Conservation (phyloP, 2,329 filamentous ascomycete genomes). For the Beauveria australis region DNA sequence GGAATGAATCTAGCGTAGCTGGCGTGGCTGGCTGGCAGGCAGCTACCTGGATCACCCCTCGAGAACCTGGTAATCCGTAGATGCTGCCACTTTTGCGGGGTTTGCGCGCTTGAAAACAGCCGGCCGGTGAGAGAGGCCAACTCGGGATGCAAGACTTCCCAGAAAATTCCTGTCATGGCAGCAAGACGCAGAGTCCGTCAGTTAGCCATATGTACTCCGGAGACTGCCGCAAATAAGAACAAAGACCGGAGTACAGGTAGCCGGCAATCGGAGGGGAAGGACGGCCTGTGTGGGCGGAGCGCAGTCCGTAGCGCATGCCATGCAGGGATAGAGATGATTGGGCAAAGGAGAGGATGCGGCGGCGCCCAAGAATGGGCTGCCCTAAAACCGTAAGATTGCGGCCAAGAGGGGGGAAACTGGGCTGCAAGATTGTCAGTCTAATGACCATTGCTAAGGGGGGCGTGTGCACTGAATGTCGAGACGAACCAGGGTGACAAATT, state of each 20-base stretch:
- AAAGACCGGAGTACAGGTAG: background rate
- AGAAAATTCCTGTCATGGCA: too few relatives aligned
- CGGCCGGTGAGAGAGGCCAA: background rate
- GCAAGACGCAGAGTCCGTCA: too few relatives aligned
- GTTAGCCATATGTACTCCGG: too few relatives aligned
- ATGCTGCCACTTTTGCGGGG: too few relatives aligned
- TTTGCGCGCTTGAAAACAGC: too few relatives aligned
- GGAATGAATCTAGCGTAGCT: background rate
- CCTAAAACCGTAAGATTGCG: slow-evolving; percentile 5
- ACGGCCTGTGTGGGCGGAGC: background rate
- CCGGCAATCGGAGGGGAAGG: slow-evolving; percentile 3
- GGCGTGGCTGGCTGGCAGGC: background rate
- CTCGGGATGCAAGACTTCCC: background rate
- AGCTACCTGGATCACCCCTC: background rate
- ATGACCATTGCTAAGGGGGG: background rate
- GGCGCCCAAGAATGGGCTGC: background rate
- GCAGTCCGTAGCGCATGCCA: background rate
- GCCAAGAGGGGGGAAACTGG: background rate
- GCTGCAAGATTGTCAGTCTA: background rate
- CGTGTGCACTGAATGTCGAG: background rate
- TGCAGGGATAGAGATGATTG: background rate
- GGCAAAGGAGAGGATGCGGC: background rate
- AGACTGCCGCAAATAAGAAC: background rate
- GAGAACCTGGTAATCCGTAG: background rate
- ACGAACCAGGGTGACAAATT: background rate